Conservation (phyloP, 176 grass and related monocot species). For the Alopecurus myosuroides region DNA sequence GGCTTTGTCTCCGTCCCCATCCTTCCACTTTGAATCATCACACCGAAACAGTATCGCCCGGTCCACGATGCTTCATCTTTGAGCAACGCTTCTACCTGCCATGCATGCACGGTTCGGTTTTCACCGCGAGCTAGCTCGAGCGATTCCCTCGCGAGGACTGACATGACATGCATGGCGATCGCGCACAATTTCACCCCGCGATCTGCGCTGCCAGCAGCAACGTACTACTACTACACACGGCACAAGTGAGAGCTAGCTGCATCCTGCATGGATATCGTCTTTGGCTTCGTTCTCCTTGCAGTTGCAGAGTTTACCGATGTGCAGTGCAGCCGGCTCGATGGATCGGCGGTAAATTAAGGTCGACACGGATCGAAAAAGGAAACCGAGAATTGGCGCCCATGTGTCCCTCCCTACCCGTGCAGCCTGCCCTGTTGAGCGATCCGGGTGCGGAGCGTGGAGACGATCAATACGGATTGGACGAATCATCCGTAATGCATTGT, state of each 20-base stretch:
- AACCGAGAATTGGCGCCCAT: not conserved
- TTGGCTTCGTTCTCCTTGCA: not conserved
- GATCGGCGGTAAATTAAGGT: not conserved
- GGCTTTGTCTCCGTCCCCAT: not conserved
- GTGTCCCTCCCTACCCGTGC: not conserved
- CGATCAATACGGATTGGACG: not conserved
- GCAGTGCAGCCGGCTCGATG: not conserved
- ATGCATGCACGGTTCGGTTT: too few species aligned
- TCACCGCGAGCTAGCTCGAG: too few species aligned
- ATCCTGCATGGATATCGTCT: not conserved
- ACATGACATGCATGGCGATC: too few species aligned
- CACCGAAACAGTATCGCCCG: not conserved
- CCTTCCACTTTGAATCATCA: not conserved
- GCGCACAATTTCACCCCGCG: too few species aligned
- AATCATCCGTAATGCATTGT: too few species aligned
- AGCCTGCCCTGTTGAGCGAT: not conserved
- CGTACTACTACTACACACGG: not conserved
- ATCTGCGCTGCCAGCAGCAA: too few species aligned
- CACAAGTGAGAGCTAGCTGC: not conserved
- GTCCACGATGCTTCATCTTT: too few species aligned
- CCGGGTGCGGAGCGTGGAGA: not conserved
- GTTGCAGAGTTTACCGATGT: not conserved
- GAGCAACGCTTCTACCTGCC: too few species aligned
- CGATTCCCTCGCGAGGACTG: too few species aligned
- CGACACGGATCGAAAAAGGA: conserved; percentile 8